A percentile compares a stretch with the other conserved stretches of the same genome.
Evolutionary conservation across 352 stramenopile species (phyloP).

Genomic region (Globisporangium lucens): DNA sequence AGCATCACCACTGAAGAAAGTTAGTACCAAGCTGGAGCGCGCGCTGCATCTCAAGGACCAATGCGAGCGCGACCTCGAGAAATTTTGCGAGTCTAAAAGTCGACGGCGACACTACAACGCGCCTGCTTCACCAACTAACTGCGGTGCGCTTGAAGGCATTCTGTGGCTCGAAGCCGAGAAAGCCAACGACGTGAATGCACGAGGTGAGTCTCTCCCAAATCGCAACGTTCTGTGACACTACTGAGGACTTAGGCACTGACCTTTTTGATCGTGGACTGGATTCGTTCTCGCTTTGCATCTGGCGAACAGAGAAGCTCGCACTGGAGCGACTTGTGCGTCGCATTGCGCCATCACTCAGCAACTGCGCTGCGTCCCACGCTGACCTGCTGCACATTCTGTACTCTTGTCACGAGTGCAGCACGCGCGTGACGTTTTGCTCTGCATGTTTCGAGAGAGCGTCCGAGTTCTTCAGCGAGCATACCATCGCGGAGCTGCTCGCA

Average conservation of each 20-base stretch:
- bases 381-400: slow-evolving; percentile 64
- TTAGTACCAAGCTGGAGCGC: slow-evolving; percentile 48
- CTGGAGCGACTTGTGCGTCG: slow-evolving; percentile 62
- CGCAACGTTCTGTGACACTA: neutral
- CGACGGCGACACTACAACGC: slow-evolving; percentile 9
- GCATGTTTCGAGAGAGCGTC: slow-evolving; percentile 40
- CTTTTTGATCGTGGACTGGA: neutral
- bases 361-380: slow-evolving; percentile 42
- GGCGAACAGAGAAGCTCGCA: slow-evolving; percentile 38
- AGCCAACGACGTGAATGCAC: slow-evolving; percentile 31
- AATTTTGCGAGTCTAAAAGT: slow-evolving; percentile 42
- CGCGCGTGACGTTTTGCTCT: slow-evolving; percentile 51
- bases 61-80: slow-evolving; percentile 48
- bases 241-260: neutral
- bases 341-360: slow-evolving; percentile 59
- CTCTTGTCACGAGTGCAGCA: slow-evolving; percentile 46
- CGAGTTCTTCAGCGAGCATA: slow-evolving; percentile 67
- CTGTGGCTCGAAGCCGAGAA: slow-evolving; percentile 36
- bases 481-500: slow-evolving; percentile 41
- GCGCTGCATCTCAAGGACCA: slow-evolving; percentile 49
- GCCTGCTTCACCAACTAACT: slow-evolving; percentile 2
- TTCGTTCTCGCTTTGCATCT: neutral
- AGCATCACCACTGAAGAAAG: slow-evolving; percentile 18
- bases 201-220: slow-evolving; percentile 21
- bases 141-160: slow-evolving; percentile 10